A percentile compares a stretch with the other conserved stretches of the same genome.
phyloP scores from a whole-genome alignment of 768 basidiomycete genomes.

The Tulasnella sp. region DNA sequence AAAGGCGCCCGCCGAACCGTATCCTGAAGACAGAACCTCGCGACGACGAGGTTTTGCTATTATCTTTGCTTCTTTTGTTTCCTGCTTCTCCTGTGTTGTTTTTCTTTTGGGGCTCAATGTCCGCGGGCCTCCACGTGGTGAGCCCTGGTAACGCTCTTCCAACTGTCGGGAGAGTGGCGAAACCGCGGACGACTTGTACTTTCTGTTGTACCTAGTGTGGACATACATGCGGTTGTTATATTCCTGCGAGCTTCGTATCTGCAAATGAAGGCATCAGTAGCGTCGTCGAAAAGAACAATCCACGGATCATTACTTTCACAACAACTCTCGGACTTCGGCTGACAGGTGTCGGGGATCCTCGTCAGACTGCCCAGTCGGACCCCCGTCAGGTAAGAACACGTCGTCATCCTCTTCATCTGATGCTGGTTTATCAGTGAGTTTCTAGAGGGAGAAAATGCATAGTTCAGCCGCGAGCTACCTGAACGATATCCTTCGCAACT shows the following conservation, averaged over 20 bases:
- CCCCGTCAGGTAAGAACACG: conserved; percentile 65
- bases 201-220: neutral
- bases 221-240: no score
- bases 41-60: neutral
- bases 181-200: neutral
- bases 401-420: conserved; percentile 53
- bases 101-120: no score
- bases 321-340: conserved; percentile 70
- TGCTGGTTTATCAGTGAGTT: conserved; percentile 29
- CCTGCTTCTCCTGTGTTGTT: neutral
- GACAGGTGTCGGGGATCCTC: conserved; percentile 48
- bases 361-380: conserved; percentile 29
- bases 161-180: no score
- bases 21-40: neutral
- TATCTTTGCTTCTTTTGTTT: neutral
- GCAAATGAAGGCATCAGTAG: neutral
- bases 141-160: no score
- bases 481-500: conserved; percentile 29
- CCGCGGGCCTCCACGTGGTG: no score
- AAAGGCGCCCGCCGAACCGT: neutral
- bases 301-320: conserved; percentile 60
- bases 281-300: neutral
- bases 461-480: neutral
- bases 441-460: conserved; percentile 5
- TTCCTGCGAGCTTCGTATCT: conserved; percentile 24